Conservation (phyloP, 305 asterid species). For the Plantago lanceolata region DNA sequence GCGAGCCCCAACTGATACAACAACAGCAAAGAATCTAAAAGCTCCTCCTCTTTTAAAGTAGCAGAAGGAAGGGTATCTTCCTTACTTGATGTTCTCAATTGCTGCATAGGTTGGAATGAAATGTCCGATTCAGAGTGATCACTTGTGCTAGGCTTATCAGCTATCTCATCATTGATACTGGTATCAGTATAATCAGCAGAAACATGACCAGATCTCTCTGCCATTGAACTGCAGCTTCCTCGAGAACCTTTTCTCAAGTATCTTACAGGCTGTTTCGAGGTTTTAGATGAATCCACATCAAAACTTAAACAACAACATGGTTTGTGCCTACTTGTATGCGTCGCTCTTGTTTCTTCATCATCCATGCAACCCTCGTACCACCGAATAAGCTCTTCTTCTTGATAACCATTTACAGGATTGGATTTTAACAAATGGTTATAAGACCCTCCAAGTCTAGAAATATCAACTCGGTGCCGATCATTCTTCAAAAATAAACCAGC, state of each 20-base stretch:
- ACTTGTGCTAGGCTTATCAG: conserved; percentile 87
- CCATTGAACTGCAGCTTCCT: conserved; percentile 75
- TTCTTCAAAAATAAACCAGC: conserved; percentile 69
- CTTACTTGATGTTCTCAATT: conserved; percentile 52
- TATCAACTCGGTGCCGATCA: conserved; percentile 79
- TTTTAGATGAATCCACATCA: conserved; percentile 54
- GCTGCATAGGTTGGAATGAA: conserved; percentile 71
- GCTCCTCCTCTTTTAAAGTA: conserved; percentile 88
- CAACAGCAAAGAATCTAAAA: conserved; percentile 85
- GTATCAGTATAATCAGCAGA: conserved; percentile 68
- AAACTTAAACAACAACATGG: conserved; percentile 86
- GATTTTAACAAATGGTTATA: conserved; percentile 61
- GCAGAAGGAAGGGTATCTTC: conserved; percentile 57
- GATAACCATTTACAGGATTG: conserved; percentile 46
- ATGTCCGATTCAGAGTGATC: conserved; percentile 76
- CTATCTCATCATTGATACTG: conserved; percentile 73
- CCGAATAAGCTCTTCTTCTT: conserved; percentile 64
- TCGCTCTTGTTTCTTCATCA: conserved; percentile 63
- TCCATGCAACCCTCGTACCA: conserved; percentile 97
- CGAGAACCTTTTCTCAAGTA: conserved; percentile 49
- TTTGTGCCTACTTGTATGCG: conserved; percentile 65
- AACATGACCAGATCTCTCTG: conserved; percentile 74
- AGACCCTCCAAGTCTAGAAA: conserved; percentile 92
- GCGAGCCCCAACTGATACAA: conserved; percentile 91
- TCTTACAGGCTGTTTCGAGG: conserved; percentile 51